Evolutionary conservation across 78 protist species (phyloP), one percentile per base, ranked within the genome.

Genomic region (Polysphondylium violaceum): DNA sequence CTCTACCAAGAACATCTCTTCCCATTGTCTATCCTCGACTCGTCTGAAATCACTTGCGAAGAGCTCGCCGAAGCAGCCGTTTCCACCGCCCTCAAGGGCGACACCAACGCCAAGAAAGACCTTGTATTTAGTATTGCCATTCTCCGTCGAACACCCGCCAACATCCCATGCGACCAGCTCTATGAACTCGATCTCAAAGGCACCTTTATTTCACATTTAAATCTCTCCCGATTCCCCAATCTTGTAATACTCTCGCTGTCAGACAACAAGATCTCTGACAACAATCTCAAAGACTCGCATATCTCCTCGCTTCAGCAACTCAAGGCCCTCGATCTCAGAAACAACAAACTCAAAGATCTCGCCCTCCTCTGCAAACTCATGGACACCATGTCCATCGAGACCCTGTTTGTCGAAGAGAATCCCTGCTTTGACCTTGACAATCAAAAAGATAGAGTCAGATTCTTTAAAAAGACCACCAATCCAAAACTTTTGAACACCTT

Each of bases 291-390:
- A 56, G 92, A 78, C 19, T 53, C 71, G 25, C 60, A 78, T 67
- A 75, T 88, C 16, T 16, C 36, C 9, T 8, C 23, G 3, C 35
- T 88, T 3, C 76, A 76, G 6, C 6, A 36, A 2, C 71, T 88
- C 2, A 68, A 60, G 36, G 94, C 87, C n/a, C 51, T 88, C 7
- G 88, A 88, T 61, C 14, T 88, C 12, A 53, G 88, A 72, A 88
- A 76, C 53, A 88, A 88, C 43, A 67, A 64, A 47, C 38, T 88
- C 5, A 88, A 88, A 44, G 79, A 88, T 25, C n/a, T 88, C 21
- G 43, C 51, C 8, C 55, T 2, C 0, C 41, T 83, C 2, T 53
- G 79, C 23, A 67, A 59, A 69, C 29, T 69, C 21, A 58, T 83
- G 21, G 91, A 83, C 58, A 23, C 69, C 5, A 31, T 83, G 29